Evolutionary conservation across 129 eudicot species (phyloP).

Genomic region (Smallanthus sonchifolius): DNA sequence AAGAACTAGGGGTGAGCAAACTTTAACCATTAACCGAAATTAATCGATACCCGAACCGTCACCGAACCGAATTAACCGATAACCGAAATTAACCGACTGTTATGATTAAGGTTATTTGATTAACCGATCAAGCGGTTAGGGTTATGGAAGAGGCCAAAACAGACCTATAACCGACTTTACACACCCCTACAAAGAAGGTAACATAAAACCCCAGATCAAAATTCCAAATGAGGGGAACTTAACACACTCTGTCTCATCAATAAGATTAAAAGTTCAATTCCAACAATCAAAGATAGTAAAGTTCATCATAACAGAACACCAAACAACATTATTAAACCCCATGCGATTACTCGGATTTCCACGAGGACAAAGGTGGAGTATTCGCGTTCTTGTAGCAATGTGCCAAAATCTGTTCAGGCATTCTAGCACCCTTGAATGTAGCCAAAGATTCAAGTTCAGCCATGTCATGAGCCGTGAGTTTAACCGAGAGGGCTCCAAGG

Average conservation of each 20-base stretch:
- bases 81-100: too few species aligned
- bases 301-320: constrained; percentile 1
- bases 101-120: too few species aligned
- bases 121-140: too few species aligned
- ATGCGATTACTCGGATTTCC: constrained; percentile 13
- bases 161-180: too few species aligned
- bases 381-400: constrained; percentile 14
- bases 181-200: too few species aligned
- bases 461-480: constrained; percentile 41
- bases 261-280: background rate
- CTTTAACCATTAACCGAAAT: too few species aligned
- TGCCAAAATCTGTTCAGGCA: constrained; percentile 30
- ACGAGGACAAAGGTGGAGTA: constrained; percentile 29
- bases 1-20: too few species aligned
- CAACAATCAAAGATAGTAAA: background rate
- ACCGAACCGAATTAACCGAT: too few species aligned
- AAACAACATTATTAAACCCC: constrained; percentile 17
- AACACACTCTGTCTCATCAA: background rate
- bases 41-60: too few species aligned
- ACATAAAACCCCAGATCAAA: background rate
- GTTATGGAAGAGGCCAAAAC: too few species aligned
- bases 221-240: background rate
- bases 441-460: constrained; percentile 44
- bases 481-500: constrained; percentile 38
- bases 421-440: constrained; percentile 31